Base-by-base conservation (phyloP, 2,329 filamentous ascomycete species). In the Nemania diffusa region DNA sequence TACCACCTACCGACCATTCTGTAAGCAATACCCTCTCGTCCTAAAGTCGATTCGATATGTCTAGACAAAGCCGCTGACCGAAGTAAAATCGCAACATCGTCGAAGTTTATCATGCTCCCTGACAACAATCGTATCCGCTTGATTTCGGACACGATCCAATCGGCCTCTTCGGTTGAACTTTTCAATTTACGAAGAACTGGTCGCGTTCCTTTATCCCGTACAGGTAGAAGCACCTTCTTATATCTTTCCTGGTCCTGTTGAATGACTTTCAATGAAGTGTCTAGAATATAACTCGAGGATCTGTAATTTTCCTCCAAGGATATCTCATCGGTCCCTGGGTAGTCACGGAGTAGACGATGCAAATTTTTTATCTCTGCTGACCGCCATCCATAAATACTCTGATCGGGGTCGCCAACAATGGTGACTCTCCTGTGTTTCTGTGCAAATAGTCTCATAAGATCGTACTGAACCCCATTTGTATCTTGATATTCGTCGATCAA, bases 401-500 rank as follows among this genome's bases (percentile, higher is more conserved):
- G 95, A 78, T 99, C 96, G 0, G 96, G 95, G 77, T 99, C 95
- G 37, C 95, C 96, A 4, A 99, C 96, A 67, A 97, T 92, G 0
- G 95, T 98, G 72, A 98, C 95, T n/a, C 89, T 87, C 63, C 88
- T 87, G 50, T 86, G 85, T 24, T 84, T 81, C 67, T 93, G 89
- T 1, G 94, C 93, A 74, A 99, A 90, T 0, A 97, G 85, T 69
- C 88, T 91, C 94, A 97, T 97, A 48, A 99, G 83, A 73, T 97
- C 93, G 75, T 97, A 98, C 78, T 99, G 95, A 4, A 97, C 90
- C 22, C 93, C 88, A 76, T 98, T 99, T 7, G 95, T 98, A 80
- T 99, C 95, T 79, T 99, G 95, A 70, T 97, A 99, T 77, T 99
- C 95, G 77, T 99, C 95, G 69, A 99, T 97, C 52, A 99, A 84